phyloP scores from a whole-genome alignment of 495 filamentous ascomycete species.

The Amphirosellinia nigrospora region DNA sequence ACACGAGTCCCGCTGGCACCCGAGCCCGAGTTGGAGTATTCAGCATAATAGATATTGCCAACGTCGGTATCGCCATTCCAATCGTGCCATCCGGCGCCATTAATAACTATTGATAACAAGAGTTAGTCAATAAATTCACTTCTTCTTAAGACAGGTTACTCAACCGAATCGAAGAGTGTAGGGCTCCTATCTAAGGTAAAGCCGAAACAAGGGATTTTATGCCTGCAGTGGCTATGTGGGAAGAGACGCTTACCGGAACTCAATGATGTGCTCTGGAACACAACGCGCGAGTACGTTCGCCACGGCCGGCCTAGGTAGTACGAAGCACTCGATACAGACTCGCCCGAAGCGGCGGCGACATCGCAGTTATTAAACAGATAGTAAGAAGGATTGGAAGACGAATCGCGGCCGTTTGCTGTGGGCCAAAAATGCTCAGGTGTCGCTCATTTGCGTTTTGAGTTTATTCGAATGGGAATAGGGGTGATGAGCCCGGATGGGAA shows the following conservation, averaged over 20 bases:
- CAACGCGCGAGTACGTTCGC: conserved; percentile 64
- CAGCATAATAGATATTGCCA: conserved; percentile 60
- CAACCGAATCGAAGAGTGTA: not conserved
- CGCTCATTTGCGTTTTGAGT: not conserved
- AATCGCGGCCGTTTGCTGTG: conserved; percentile 62
- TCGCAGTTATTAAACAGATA: conserved; percentile 68
- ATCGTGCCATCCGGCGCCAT: conserved; percentile 64
- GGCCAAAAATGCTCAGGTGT: not conserved
- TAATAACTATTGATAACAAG: conserved; percentile 52
- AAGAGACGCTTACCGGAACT: conserved; percentile 30
- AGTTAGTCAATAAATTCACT: not conserved
- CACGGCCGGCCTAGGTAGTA: conserved; percentile 73
- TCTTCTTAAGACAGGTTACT: not conserved
- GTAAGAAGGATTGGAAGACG: conserved; percentile 57
- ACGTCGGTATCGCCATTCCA: conserved; percentile 62
- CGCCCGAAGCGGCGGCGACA: conserved; percentile 53
- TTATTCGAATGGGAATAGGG: not conserved
- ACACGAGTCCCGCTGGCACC: conserved; percentile 65
- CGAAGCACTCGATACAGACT: conserved; percentile 54
- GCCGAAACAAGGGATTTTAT: not conserved
- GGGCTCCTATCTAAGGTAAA: not conserved
- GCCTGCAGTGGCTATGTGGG: not conserved
- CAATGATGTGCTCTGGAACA: conserved; percentile 64
- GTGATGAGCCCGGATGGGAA: not conserved
- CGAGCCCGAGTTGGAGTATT: conserved; percentile 65